A percentile compares a stretch with the other conserved stretches of the same genome.
Conservation (phyloP, 495 filamentous ascomycete genomes). For the Penicillium subrubescens region DNA sequence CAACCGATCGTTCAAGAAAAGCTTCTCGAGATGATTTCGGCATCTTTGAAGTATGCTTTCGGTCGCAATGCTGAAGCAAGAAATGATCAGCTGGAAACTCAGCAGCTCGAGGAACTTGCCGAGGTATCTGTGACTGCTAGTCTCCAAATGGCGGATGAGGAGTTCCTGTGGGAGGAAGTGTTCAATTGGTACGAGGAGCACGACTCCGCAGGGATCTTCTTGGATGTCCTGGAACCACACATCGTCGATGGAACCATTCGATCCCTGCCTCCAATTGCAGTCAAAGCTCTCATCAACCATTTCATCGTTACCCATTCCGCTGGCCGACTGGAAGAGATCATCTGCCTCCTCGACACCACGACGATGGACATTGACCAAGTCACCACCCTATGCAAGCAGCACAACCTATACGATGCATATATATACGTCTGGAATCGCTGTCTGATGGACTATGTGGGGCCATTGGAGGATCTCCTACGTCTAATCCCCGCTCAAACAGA, state of each 20-base stretch:
- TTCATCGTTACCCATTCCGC: conserved; percentile 73
- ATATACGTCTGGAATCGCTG: conserved; percentile 97
- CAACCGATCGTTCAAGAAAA: conserved; percentile 86
- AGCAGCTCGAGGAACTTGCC: conserved; percentile 75
- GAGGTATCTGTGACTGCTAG: conserved; percentile 82
- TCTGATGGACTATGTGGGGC: conserved; percentile 84
- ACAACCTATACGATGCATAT: conserved; percentile 90
- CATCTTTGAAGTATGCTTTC: conserved; percentile 90
- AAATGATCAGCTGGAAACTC: conserved; percentile 50
- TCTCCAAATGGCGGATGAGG: conserved; percentile 68
- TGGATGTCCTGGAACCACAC: conserved; percentile 83
- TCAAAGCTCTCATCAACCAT: conserved; percentile 82
- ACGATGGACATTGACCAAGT: conserved; percentile 95
- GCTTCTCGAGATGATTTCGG: conserved; percentile 89
- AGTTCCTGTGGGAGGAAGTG: conserved; percentile 88
- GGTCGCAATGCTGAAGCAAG: conserved; percentile 55
- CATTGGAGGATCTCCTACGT: conserved; percentile 79
- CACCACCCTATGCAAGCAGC: conserved; percentile 84
- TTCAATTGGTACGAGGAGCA: conserved; percentile 87
- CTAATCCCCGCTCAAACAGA: conserved; percentile 53
- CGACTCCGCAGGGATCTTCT: conserved; percentile 70
- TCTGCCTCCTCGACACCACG: conserved; percentile 86
- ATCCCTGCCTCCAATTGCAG: conserved; percentile 75
- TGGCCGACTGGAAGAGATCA: conserved; percentile 85
- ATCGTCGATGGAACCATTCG: conserved; percentile 77